Conservation (phyloP, 768 basidiomycete species). For the Psilocybe cyanescens region DNA sequence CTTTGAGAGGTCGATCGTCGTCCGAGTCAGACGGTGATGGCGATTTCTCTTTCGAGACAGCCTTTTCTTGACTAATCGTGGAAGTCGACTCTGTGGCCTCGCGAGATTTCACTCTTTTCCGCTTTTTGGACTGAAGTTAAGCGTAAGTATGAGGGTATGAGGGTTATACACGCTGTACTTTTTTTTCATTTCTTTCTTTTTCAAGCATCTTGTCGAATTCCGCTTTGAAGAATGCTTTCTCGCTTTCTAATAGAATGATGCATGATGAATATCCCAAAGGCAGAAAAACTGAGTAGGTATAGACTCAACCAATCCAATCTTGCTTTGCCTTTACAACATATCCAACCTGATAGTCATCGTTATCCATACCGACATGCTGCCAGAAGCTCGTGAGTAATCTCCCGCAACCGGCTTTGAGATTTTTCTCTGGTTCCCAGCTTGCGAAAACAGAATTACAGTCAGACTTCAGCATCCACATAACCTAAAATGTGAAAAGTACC, state of each 20-base stretch:
- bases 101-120: background rate
- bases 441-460: background rate
- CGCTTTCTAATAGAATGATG: conserved; percentile 13
- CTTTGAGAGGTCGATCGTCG: background rate
- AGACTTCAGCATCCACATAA: background rate
- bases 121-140: background rate
- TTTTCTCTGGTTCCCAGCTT: conserved; percentile 74
- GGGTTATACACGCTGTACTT: background rate
- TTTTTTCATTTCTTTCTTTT: conserved; percentile 1
- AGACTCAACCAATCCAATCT: conserved; percentile 61
- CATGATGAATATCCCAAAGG: background rate
- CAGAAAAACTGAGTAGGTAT: conserved; percentile 4
- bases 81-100: background rate
- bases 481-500: conserved; percentile 37
- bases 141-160: background rate
- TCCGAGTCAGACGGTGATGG: background rate
- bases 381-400: conserved; percentile 69
- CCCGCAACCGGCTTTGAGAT: conserved; percentile 55
- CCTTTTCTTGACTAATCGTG: background rate
- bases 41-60: background rate
- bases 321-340: conserved; percentile 43
- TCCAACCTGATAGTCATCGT: conserved; percentile 56
- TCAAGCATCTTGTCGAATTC: background rate
- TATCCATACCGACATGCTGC: conserved; percentile 59
- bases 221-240: background rate